phyloP scores from a whole-genome alignment of 2,329 filamentous ascomycete genomes.

The Pestalotiopsis sp. region DNA sequence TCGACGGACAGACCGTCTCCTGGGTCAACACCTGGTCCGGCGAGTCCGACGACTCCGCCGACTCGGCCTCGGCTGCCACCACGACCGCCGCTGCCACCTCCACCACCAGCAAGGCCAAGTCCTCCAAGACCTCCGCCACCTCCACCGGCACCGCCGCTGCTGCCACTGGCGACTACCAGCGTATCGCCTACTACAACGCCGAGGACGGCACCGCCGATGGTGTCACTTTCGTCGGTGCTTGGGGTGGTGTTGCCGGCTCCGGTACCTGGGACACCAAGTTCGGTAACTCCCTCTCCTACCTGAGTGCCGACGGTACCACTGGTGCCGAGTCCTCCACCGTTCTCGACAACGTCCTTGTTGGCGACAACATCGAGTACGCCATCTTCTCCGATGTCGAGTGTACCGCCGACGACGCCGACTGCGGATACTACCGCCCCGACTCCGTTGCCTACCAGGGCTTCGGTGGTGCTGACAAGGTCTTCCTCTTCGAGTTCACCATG shows the following conservation, averaged over 20 bases:
- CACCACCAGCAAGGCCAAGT: slow-evolving; percentile 16
- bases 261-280: slow-evolving; percentile 44
- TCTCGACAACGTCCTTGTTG: slow-evolving; percentile 40
- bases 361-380: slow-evolving; percentile 47
- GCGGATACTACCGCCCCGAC: slow-evolving; percentile 45
- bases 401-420: slow-evolving; percentile 32
- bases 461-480: slow-evolving; percentile 69
- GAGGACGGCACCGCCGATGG: slow-evolving; percentile 41
- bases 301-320: slow-evolving; percentile 42
- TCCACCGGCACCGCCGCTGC: slow-evolving; percentile 7
- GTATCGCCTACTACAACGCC: slow-evolving; percentile 49
- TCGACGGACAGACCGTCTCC: slow-evolving; percentile 58
- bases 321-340: slow-evolving; percentile 41
- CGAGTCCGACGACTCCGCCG: slow-evolving; percentile 16
- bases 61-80: slow-evolving; percentile 20
- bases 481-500: slow-evolving; percentile 77
- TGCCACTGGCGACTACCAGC: slow-evolving; percentile 38
- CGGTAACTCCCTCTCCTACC: slow-evolving; percentile 49
- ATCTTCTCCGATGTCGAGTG: slow-evolving; percentile 49
- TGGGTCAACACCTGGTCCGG: slow-evolving; percentile 62
- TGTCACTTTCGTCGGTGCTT: slow-evolving; percentile 51
- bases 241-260: slow-evolving; percentile 43
- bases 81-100: slow-evolving; percentile 16
- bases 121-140: slow-evolving; percentile 20
- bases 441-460: slow-evolving; percentile 66